These are phyloP conservation scores for Cichorium intybus DNA, from an alignment of 140 eudicot genomes.

Conservation along the genomic window DNA sequence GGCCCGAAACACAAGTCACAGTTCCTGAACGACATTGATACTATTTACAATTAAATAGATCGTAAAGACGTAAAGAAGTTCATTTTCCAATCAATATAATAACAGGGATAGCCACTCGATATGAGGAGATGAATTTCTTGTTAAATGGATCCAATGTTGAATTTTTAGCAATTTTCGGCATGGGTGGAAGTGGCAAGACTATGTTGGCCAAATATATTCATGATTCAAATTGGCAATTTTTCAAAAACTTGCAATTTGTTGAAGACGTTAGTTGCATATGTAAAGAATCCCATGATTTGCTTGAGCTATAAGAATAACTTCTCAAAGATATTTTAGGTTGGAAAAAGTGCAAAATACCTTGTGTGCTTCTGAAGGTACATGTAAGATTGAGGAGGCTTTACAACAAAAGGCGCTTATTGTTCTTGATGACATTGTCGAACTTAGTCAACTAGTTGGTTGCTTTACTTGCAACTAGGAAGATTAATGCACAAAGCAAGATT, in stretches of 20 bases:
- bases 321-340: slow-evolving; percentile 6
- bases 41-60: neutral
- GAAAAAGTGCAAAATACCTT: neutral
- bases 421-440: slow-evolving; percentile 20
- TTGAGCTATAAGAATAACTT: slow-evolving; percentile 9
- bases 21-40: neutral
- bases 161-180: slow-evolving; percentile 10
- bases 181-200: slow-evolving; percentile 31
- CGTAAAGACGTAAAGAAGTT: slow-evolving; percentile 3
- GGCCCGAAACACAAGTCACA: slow-evolving; percentile 12
- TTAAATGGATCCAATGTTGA: neutral
- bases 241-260: slow-evolving; percentile 17
- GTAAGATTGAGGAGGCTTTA: slow-evolving; percentile 4
- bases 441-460: neutral
- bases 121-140: neutral
- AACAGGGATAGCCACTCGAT: neutral
- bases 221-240: neutral
- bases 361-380: slow-evolving; percentile 1
- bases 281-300: neutral
- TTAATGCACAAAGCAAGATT: slow-evolving; percentile 13
- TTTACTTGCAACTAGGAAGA: slow-evolving; percentile 8
- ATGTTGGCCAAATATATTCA: slow-evolving; percentile 19
- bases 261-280: slow-evolving; percentile 11
- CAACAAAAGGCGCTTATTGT: slow-evolving; percentile 11
- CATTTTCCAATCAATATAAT: slow-evolving; percentile 16